These are phyloP conservation scores for Tinospora cordifolia DNA, from an alignment of 164 flowering plant genomes.

Conservation along the genomic window DNA sequence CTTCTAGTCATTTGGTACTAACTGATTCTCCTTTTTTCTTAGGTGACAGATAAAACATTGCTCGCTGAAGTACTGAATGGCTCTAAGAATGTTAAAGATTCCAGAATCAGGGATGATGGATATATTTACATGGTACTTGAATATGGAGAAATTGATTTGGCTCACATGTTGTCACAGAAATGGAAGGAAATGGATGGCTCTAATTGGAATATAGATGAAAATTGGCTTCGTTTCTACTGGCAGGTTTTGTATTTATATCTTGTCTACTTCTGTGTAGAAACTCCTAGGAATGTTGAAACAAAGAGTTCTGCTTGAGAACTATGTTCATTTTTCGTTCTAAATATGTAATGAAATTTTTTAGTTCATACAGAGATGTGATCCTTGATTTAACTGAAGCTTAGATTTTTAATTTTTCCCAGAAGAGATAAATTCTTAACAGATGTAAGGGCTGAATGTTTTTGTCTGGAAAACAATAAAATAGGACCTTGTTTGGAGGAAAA, in stretches of 20 bases:
- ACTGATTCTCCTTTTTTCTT: constrained; percentile 21
- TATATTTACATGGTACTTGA: constrained; percentile 95
- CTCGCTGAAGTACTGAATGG: constrained; percentile 71
- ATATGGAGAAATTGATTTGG: constrained; percentile 98
- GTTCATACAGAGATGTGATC: not conserved
- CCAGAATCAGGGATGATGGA: constrained; percentile 79
- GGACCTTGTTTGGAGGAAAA: not conserved
- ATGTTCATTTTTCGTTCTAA: not conserved
- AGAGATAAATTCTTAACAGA: not conserved
- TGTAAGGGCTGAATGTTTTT: not conserved
- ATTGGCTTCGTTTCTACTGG: constrained; percentile 99
- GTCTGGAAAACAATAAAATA: not conserved
- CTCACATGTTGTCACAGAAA: constrained; percentile 91
- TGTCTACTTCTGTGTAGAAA: not conserved
- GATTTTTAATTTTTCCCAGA: not conserved
- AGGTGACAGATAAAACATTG: constrained; percentile 90
- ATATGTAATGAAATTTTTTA: not conserved
- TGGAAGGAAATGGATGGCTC: constrained; percentile 78
- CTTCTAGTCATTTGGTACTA: not conserved
- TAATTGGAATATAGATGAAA: constrained; percentile 63
- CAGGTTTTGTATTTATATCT: constrained; percentile 45
- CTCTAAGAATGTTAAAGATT: constrained; percentile 60
- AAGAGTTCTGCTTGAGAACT: not conserved
- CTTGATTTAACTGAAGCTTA: not conserved
- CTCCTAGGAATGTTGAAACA: not conserved